Conservation (phyloP, 768 basidiomycete genomes). For the Aureoboletus auriporus region DNA sequence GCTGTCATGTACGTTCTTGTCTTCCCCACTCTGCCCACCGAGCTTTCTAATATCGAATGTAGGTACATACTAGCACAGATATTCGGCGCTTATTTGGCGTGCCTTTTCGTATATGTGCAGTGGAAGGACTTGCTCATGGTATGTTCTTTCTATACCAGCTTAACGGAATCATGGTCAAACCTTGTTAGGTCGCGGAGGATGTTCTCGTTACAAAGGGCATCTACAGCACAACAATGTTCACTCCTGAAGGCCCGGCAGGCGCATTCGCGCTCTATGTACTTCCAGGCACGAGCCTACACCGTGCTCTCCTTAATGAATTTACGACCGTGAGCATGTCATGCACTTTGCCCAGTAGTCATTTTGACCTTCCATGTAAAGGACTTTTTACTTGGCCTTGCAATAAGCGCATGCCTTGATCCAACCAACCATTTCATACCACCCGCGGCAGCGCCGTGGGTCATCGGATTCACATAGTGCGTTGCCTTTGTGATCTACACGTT, state of each 20-base stretch:
- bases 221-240: constrained; percentile 33
- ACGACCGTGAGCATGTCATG: constrained; percentile 24
- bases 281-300: constrained; percentile 29
- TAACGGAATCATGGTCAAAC: constrained; percentile 10
- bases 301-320: constrained; percentile 39
- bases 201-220: constrained; percentile 25
- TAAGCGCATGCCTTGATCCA: constrained; percentile 40
- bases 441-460: constrained; percentile 43
- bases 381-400: constrained; percentile 18
- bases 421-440: constrained; percentile 59
- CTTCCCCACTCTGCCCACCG: not conserved
- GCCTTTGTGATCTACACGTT: not conserved
- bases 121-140: constrained; percentile 52
- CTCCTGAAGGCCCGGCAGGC: constrained; percentile 32
- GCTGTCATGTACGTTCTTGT: constrained; percentile 41
- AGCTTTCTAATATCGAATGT: constrained; percentile 5
- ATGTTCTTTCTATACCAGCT: constrained; percentile 40
- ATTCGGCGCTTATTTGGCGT: constrained; percentile 61
- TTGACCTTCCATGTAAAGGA: constrained; percentile 10
- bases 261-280: constrained; percentile 36
- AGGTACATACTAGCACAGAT: constrained; percentile 69
- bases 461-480: constrained; percentile 57
- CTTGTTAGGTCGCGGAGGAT: constrained; percentile 22
- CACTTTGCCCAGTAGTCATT: not conserved
- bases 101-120: constrained; percentile 56